Percentiles rank a stretch among this genome's conserved stretches.
phyloP scores from a whole-genome alignment of 495 filamentous ascomycete genomes.

The Pyronema domesticum region DNA sequence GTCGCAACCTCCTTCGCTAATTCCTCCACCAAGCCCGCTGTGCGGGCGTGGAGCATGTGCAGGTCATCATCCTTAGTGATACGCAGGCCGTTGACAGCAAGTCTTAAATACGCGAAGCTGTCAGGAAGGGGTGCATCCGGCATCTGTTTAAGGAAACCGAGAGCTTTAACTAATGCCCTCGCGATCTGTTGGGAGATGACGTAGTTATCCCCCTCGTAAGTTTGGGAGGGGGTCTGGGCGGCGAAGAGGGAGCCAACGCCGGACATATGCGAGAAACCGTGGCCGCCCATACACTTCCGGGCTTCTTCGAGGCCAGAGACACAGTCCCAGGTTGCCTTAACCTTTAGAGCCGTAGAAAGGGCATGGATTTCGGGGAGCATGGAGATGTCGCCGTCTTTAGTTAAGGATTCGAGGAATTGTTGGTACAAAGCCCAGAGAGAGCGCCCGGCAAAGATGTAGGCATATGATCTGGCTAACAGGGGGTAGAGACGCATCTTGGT shows the following conservation, averaged over 20 bases:
- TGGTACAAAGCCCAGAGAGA: conserved; percentile 49
- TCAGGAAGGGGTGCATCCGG: not conserved
- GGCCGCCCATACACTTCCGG: conserved; percentile 53
- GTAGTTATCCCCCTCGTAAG: conserved; percentile 58
- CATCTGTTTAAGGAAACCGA: not conserved
- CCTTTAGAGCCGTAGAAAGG: conserved; percentile 56
- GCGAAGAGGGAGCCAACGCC: conserved; percentile 52
- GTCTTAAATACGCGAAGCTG: not conserved
- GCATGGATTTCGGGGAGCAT: conserved; percentile 60
- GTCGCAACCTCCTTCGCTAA: conserved; percentile 7
- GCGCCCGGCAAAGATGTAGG: conserved; percentile 54
- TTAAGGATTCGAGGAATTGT: conserved; percentile 33
- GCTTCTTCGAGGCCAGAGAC: conserved; percentile 54
- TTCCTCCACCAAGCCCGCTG: conserved; percentile 9
- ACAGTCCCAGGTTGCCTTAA: conserved; percentile 46
- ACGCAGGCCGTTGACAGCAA: not conserved
- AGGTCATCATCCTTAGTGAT: conserved; percentile 6
- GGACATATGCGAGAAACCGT: conserved; percentile 52
- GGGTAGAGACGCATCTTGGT: conserved; percentile 56
- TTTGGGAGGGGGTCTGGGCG: conserved; percentile 51
- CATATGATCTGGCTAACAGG: conserved; percentile 54
- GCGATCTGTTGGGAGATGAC: conserved; percentile 68
- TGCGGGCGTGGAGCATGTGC: conserved; percentile 13
- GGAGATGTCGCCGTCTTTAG: conserved; percentile 29
- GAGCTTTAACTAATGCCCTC: conserved; percentile 35